Base-by-base conservation (phyloP, 495 filamentous ascomycete genomes). In the Cercophora samala region DNA sequence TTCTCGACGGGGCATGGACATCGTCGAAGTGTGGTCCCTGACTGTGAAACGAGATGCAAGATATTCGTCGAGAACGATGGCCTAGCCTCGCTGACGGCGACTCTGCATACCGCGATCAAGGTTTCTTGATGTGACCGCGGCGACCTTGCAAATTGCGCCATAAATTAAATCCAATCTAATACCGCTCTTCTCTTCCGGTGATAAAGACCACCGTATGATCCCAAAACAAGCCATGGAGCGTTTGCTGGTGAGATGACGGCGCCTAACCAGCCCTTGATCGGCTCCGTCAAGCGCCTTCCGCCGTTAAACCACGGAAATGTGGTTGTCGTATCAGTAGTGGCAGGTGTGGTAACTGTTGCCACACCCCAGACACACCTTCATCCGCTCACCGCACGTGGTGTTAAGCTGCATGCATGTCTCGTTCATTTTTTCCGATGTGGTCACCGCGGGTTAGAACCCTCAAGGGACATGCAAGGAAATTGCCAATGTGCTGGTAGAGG, bases 91-190 rank as follows among this genome's bases (percentile, higher is more conserved):
- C 51, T 53, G 19, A 19, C 56, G 22, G 46, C 52, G 29, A 63
- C 54, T 25, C 21, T 53, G 53, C 54, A 58, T 59, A 58, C 64
- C 58, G 25, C 6, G 54, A 58, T 25, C 54, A 21, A 52, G 42
- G 64, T 56, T 37, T 23, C 29, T 58, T 58, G 60, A 66, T 62
- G 66, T 64, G 63, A 55, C 52, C 58, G 53, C 29, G 61, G 66
- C 62, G 66, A 69, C n/a, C 26, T 26, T 63, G 42, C 59, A 74
- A 68, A 77, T 74, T 74, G 68, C 42, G 37, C 54, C 32, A 46
- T 68, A 71, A 70, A 73, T 77, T 66, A 72, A 70, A 64, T 18
- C 8, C 68, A 75, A 77, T 75, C 23, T 74, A 70, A 21, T 26
- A 22, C 54, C 71, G 69, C 71, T 64, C 64, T 69, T 71, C 67